Evolutionary conservation across 495 filamentous ascomycete species (phyloP), one percentile per base, ranked within the genome.

Genomic region (Hyaloscypha hepaticicola): DNA sequence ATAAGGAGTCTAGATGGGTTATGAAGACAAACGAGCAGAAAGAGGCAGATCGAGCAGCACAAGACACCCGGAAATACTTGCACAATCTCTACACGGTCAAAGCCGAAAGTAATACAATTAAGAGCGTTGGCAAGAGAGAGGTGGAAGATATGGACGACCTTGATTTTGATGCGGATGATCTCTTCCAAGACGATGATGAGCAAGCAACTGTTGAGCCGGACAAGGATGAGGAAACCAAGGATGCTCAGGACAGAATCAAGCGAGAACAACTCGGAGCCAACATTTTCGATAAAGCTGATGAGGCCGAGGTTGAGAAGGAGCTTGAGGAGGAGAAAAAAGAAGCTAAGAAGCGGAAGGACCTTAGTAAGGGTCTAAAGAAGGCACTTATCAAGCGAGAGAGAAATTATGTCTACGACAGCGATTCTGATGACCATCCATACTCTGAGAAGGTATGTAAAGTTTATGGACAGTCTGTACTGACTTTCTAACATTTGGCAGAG

Each of bases 161-260:
- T 3, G 88, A 90, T 48, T 77, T 88, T 61, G 85, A 85, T 25
- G 81, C 77, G 24, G 74, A 77, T 51, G 78, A 80, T 48, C 66
- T 72, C 49, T 93, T 93, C 70, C 86, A 88, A 12, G 90, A 98
- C 70, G 95, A 99, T 71, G 95, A 99, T 72, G 95, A 97, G 71
- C 84, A 87, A 52, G 88, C 91, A 14, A 79, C 79, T 58, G 82
- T 96, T 49, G 91, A 96, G 72, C 87, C 88, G 60, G 90, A 92
- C 11, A 77, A 86, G 53, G 92, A 97, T 58, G 91, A 96, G 65
- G 92, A 97, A 49, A 78, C 85, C 0, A 97, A 96, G 72, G 89
- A 91, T n/a, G 85, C 92, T 3, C 88, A 94, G 69, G 87, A 88
- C 60, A 83, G 87, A 65, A 89, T 98, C 66, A 95, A 93, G 65